A percentile compares a stretch with the other conserved stretches of the same genome.
Conservation (phyloP, 2,329 filamentous ascomycete species). For the Aspergillus cejpii region DNA sequence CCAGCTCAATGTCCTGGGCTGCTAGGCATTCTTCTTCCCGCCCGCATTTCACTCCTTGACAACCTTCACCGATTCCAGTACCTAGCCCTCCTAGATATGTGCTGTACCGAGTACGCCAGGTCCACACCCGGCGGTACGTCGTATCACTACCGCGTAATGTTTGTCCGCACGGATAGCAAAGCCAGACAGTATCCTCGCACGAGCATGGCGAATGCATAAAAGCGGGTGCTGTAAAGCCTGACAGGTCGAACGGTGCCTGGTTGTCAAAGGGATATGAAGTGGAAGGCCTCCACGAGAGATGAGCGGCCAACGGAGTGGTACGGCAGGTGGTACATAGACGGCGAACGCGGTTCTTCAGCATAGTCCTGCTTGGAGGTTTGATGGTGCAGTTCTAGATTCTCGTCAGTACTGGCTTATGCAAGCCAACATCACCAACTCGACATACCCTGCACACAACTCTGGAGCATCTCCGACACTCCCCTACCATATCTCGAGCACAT, state of each 20-base stretch:
- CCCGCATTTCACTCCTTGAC: slow-evolving; percentile 81
- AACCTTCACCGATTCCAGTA: slow-evolving; percentile 79
- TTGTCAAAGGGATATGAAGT: slow-evolving; percentile 28
- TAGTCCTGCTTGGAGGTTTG: slow-evolving; percentile 64
- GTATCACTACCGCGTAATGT: slow-evolving; percentile 55
- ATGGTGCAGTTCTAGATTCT: slow-evolving; percentile 71
- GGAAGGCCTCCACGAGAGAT: slow-evolving; percentile 24
- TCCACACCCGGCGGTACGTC: slow-evolving; percentile 66
- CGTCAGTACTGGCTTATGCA: slow-evolving; percentile 1
- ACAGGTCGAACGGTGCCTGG: slow-evolving; percentile 19
- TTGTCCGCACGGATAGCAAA: slow-evolving; percentile 77
- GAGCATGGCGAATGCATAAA: slow-evolving; percentile 54
- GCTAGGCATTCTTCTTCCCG: slow-evolving; percentile 70
- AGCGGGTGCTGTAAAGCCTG: slow-evolving; percentile 43
- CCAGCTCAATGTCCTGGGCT: slow-evolving; percentile 69
- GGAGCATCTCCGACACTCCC: slow-evolving; percentile 70
- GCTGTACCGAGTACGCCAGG: slow-evolving; percentile 79
- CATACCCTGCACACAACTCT: slow-evolving; percentile 74
- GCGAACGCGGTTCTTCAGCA: slow-evolving; percentile 68
- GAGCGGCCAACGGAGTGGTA: slow-evolving; percentile 56
- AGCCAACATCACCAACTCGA: slow-evolving; percentile 5
- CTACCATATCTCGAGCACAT: slow-evolving; percentile 84
- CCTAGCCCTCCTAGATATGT: slow-evolving; percentile 71
- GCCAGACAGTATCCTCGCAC: slow-evolving; percentile 60
- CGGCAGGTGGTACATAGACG: slow-evolving; percentile 72